phyloP scores from a whole-genome alignment of 192 early-diverging fungal species.

The Rhizophagus prolifer region DNA sequence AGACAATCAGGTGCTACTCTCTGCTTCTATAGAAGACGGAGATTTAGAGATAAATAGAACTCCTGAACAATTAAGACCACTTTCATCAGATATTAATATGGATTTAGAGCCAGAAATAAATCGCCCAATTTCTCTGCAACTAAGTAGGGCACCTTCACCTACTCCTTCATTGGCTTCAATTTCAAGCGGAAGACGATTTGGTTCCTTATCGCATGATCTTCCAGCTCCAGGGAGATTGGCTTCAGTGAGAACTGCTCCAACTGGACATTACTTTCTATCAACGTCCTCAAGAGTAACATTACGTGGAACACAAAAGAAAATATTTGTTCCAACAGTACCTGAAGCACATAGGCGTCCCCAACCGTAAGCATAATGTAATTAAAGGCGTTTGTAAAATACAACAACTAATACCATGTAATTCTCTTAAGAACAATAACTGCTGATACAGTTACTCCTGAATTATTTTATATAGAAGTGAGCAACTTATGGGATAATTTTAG shows the following conservation, averaged over 20 bases:
- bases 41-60: not conserved
- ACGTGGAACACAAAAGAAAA: slow-evolving; percentile 15
- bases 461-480: not conserved
- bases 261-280: slow-evolving; percentile 22
- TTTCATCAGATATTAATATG: not conserved
- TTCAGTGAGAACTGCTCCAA: slow-evolving; percentile 5
- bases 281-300: slow-evolving; percentile 21
- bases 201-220: not conserved
- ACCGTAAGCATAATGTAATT: slow-evolving; percentile 20
- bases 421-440: slow-evolving; percentile 4
- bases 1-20: not conserved
- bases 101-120: not conserved
- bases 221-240: slow-evolving; percentile 20
- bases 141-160: not conserved
- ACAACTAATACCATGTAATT: not conserved
- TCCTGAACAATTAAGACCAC: not conserved
- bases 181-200: slow-evolving; percentile 4
- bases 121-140: not conserved
- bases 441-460: not conserved
- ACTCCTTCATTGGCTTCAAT: slow-evolving; percentile 15
- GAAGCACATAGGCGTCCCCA: not conserved
- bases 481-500: not conserved
- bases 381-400: not conserved
- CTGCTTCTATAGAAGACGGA: not conserved
- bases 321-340: slow-evolving; percentile 9